phyloP scores from a whole-genome alignment of 495 filamentous ascomycete genomes.

The Apodospora peruviana region DNA sequence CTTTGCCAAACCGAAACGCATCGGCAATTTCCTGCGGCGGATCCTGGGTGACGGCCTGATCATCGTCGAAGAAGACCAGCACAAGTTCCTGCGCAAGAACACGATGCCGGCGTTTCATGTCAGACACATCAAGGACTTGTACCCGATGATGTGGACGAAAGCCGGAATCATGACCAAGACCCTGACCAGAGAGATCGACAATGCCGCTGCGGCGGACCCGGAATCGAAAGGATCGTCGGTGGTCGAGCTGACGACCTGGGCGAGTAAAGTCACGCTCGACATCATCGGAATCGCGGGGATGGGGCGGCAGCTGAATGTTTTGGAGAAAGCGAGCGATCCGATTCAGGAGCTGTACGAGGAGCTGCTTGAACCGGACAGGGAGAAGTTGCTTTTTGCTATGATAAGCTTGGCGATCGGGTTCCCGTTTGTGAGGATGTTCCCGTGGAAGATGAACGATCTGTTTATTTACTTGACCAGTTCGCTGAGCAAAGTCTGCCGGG shows the following conservation, averaged over 20 bases:
- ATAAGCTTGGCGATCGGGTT: constrained; percentile 39
- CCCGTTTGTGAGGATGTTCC: constrained; percentile 47
- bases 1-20: constrained; percentile 61
- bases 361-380: constrained; percentile 41
- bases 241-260: too few species aligned
- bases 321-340: constrained; percentile 55
- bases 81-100: constrained; percentile 72
- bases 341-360: constrained; percentile 60
- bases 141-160: constrained; percentile 77
- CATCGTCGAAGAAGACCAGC: constrained; percentile 76
- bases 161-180: constrained; percentile 21
- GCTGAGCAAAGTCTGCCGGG: constrained; percentile 55
- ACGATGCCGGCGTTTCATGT: constrained; percentile 80
- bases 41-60: constrained; percentile 71
- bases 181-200: too few species aligned
- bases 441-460: constrained; percentile 57
- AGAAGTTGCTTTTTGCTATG: constrained; percentile 38
- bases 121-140: constrained; percentile 80
- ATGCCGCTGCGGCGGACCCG: too few species aligned
- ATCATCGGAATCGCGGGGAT: too few species aligned
- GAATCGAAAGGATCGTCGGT: too few species aligned
- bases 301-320: constrained; percentile 68
- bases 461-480: constrained; percentile 46
- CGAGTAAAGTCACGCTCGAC: too few species aligned
- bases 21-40: constrained; percentile 54